Evolutionary conservation across 1,284 basidiomycete genomes (phyloP).

Genomic region (Sutorius eximius): DNA sequence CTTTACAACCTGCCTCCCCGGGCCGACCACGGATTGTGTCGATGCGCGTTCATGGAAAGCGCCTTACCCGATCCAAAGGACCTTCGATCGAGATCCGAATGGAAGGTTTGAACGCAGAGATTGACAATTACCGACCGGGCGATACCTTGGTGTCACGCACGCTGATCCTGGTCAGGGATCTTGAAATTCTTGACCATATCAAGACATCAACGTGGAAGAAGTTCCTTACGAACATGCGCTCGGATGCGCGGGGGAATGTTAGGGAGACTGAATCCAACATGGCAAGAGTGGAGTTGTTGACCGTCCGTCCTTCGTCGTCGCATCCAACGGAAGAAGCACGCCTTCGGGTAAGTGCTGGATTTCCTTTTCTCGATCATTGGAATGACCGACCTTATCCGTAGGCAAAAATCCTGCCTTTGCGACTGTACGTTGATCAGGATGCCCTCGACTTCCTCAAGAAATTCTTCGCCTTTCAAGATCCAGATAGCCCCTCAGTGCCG

Average conservation of each 20-base stretch:
- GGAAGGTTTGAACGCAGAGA: slow-evolving; percentile 61
- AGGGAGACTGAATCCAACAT: slow-evolving; percentile 91
- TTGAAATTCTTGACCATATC: slow-evolving; percentile 96
- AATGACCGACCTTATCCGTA: slow-evolving; percentile 32
- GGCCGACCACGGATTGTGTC: slow-evolving; percentile 43
- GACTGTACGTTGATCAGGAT: slow-evolving; percentile 96
- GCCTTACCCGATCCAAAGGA: slow-evolving; percentile 73
- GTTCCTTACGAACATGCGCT: slow-evolving; percentile 84
- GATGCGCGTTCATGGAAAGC: slow-evolving; percentile 52
- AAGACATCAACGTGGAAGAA: slow-evolving; percentile 98
- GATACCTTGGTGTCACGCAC: slow-evolving; percentile 63
- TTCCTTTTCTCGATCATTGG: neutral
- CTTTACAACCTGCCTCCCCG: slow-evolving; percentile 49
- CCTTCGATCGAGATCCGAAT: slow-evolving; percentile 86
- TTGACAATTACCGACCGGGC: slow-evolving; percentile 63
- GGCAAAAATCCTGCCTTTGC: slow-evolving; percentile 87
- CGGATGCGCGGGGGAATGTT: slow-evolving; percentile 81
- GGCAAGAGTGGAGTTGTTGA: slow-evolving; percentile 83
- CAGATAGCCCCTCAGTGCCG: slow-evolving; percentile 43
- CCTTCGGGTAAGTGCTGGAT: slow-evolving; percentile 60
- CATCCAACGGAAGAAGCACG: slow-evolving; percentile 76
- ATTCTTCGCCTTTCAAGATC: slow-evolving; percentile 88
- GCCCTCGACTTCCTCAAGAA: slow-evolving; percentile 97
- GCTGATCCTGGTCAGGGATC: slow-evolving; percentile 63
- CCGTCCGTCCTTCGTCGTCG: slow-evolving; percentile 67